Evolutionary conservation across 768 basidiomycete genomes (phyloP), one percentile per base, ranked within the genome.

Genomic region (Hygrocybe coccinea): DNA sequence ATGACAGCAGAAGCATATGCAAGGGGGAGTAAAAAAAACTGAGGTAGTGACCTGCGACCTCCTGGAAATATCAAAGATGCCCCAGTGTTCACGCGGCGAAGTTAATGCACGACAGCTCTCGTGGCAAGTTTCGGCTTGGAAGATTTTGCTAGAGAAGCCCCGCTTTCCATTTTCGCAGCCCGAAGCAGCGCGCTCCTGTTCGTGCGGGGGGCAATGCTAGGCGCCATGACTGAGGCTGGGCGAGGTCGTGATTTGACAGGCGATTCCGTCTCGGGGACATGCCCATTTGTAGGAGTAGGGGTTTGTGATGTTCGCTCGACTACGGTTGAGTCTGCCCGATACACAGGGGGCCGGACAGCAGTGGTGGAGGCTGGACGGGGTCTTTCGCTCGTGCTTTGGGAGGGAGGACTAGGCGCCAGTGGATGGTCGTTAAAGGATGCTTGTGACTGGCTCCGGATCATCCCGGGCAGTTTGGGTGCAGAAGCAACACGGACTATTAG

Each of bases 141-240:
- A 62, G 75, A 75, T 60, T 69, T 72, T 29, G 71, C 72, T n/a
- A 72, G 74, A n/a, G 74, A 73, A 11, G 70, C 69, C 63, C 79
- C 79, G 33, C 74, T 75, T 56, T 80, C 85, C 71, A 81, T 76
- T 74, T 90, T 90, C 58, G 84, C 85, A 10, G 76, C 81, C 21
- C 89, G 77, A 52, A 92, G 67, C 5, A 81, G 71, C 2, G 91
- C 89, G 61, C 85, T 90, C 67, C 79, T 83, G 69, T 93, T 93
- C 58, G 75, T 80, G 52, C 87, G 76, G 7, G 90, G 91, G 8
- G 69, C 67, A 56, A 91, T 87, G 3, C 77, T 74, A 1, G 90
- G 88, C 1, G 77, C 74, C 24, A 19, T 24, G 14, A 51, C 24
- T 8, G 35, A 29, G 9, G 43, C 17, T 19, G 25, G 21, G 19